Evolutionary conservation across 352 stramenopile genomes (phyloP), one percentile per base, ranked within the genome.

Genomic region (Phytophthora sp.): DNA sequence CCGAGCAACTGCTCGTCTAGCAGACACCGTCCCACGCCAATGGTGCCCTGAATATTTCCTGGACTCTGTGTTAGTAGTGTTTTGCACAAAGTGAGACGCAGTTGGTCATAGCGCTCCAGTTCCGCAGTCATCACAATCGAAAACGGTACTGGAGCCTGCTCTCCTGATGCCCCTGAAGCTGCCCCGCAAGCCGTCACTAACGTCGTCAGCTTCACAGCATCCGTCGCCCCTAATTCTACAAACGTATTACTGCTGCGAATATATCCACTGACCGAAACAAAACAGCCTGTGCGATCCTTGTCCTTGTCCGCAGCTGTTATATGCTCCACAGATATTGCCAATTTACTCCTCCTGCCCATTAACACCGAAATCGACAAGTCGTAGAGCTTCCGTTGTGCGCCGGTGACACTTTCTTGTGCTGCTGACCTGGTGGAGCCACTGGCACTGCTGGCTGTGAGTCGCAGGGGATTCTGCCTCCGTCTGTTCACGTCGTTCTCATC

Each of bases 21-120:
- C 21, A 77, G 53, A 66, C 76, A 89, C 4, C 77, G 62, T 3
- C 84, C 84, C 23, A 82, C 53, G 12, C 82, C 84, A 38, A 89
- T 64, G 15, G 66, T 87, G 1, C 62, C 51, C 24, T 87, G 81
- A 20, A 66, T 66, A 12, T 57, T 84, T 0, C 73, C 73, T 0
- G 74, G 74, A 20, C 62, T 73, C 48, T 87, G 77, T 11, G 44
- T 79, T n/a, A 84, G 44, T 49, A 69, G 67, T 2, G 63, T 78
- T 37, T 84, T 84, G 62, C 80, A 88, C 21, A 93, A 66, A 12
- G 75, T 82, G n/a, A 91, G 72, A n/a, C 75, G 66, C 8, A 93
- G 52, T 34, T 89, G 72, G n/a, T 89, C 80, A 38, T 82, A 87
- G 20, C 73, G 46, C 53, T 80, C 79, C 27, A 93, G 42, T 12